phyloP scores from a whole-genome alignment of 2,329 filamentous ascomycete genomes.

The Cercospora berteroae region DNA sequence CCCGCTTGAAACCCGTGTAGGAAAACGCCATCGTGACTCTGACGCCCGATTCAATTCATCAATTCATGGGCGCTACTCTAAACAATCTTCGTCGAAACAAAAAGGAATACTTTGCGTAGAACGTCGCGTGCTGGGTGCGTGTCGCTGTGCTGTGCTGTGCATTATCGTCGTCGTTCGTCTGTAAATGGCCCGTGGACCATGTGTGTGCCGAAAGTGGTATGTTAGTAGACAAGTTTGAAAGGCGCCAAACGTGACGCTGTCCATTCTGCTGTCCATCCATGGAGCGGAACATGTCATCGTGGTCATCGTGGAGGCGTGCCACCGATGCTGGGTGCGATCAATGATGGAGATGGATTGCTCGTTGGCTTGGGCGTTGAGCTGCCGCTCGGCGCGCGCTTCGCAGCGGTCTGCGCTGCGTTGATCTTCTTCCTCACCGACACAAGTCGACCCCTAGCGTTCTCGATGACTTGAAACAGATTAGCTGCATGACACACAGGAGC shows the following conservation, averaged over 20 bases:
- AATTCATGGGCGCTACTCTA: not conserved
- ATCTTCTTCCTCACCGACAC: constrained; percentile 48
- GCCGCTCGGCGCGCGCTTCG: constrained; percentile 27
- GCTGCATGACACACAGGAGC: constrained; percentile 19
- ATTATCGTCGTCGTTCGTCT: not conserved
- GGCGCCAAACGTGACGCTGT: not conserved
- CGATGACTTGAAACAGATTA: constrained; percentile 43
- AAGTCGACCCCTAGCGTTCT: constrained; percentile 46
- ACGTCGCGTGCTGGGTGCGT: not conserved
- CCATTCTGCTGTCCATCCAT: not conserved
- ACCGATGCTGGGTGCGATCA: constrained; percentile 20
- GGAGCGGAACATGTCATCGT: not conserved
- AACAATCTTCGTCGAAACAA: not conserved
- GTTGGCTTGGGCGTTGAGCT: constrained; percentile 23
- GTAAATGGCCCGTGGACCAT: not conserved
- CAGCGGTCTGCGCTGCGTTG: constrained; percentile 38
- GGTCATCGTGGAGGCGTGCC: constrained; percentile 25
- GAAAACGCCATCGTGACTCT: not conserved
- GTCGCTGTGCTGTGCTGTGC: not conserved
- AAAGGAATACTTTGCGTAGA: not conserved
- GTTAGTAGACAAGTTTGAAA: constrained; percentile 1
- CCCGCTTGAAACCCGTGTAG: not conserved
- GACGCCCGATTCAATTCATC: not conserved
- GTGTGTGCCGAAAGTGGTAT: not conserved
- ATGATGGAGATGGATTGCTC: constrained; percentile 16